Evolutionary conservation across 2,329 filamentous ascomycete species (phyloP), one percentile per base, ranked within the genome.

Genomic region (Ophiostoma perfectum): DNA sequence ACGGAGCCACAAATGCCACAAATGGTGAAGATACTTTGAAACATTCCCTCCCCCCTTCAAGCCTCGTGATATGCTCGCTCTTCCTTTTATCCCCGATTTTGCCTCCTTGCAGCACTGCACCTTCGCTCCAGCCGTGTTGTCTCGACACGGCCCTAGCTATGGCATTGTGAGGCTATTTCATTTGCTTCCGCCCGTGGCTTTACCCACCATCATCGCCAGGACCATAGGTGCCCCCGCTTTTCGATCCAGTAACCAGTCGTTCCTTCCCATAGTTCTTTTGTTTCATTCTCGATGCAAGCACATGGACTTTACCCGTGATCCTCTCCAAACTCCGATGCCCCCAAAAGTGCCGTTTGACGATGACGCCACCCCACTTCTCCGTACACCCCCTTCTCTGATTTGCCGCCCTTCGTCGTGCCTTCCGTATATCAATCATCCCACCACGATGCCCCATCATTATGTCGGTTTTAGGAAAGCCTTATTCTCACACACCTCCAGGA

Each of bases 261-360:
- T 60, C 55, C 27, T 60, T 60, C 55, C 55, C 14, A 60, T 27
- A 27, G 27, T 55, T 55, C n/a, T 18, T 27, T 55, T 55, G 49
- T 55, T 55, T 27, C 49, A 55, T 27, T 27, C 49, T 7, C 49
- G 49, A 55, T 55, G n/a, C n/a, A 55, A 55, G 18, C n/a, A 55
- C 49, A 18, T 38, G 55, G 27, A 60, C 55, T 60, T 39, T 60
- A 60, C 55, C 55, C 27, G 12, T 60, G 27, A 60, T 60, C 9
- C 6, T 18, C 55, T 38, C 55, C 55, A 60, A 60, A 60, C 27
- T 60, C 55, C 55, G 55, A 60, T 60, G 55, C 55, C 27, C 6
- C 9, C 3, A 2, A 11, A 55, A 55, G 49, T 60, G 27, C 11
- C 27, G 55, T 14, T 52, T 38, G 5, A 60, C 27, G 55, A 44